A percentile compares a stretch with the other conserved stretches of the same genome.
These are phyloP conservation scores for Piper betle DNA, from an alignment of 164 flowering plant genomes.

Conservation along the genomic window DNA sequence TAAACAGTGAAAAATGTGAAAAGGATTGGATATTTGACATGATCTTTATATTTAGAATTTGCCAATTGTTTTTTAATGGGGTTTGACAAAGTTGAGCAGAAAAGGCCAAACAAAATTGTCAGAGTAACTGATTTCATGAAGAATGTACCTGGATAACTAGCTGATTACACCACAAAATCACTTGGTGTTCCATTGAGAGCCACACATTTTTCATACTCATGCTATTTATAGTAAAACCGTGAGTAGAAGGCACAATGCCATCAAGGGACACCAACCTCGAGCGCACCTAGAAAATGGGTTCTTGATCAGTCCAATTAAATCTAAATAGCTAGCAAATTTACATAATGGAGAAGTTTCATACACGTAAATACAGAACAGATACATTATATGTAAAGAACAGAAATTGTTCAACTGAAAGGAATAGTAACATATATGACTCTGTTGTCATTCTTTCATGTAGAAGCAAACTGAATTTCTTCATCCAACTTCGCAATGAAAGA, in stretches of 20 bases:
- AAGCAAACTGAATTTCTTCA: too few species aligned
- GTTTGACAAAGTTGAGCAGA: too few species aligned
- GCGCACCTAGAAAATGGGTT: conserved; percentile 46
- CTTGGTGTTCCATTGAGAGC: conserved; percentile 99
- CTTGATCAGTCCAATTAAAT: background rate
- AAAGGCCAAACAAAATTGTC: background rate
- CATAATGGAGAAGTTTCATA: background rate
- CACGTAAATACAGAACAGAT: background rate
- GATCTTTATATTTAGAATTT: too few species aligned
- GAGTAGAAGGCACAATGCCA: conserved; percentile 80
- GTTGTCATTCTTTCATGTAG: too few species aligned
- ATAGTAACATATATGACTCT: too few species aligned
- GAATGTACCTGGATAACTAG: conserved; percentile 78
- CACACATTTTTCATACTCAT: conserved; percentile 87
- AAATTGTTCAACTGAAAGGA: too few species aligned
- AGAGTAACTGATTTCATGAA: background rate
- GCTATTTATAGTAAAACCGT: conserved; percentile 81
- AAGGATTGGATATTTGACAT: background rate
- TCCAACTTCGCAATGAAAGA: too few species aligned
- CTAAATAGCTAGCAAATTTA: background rate
- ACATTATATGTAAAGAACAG: too few species aligned
- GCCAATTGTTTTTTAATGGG: too few species aligned
- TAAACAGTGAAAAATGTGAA: background rate
- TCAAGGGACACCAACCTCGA: conserved; percentile 76
- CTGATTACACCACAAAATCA: conserved; percentile 98